phyloP scores from a whole-genome alignment of 208 protist genomes.

The Wallacemonas sp. region DNA sequence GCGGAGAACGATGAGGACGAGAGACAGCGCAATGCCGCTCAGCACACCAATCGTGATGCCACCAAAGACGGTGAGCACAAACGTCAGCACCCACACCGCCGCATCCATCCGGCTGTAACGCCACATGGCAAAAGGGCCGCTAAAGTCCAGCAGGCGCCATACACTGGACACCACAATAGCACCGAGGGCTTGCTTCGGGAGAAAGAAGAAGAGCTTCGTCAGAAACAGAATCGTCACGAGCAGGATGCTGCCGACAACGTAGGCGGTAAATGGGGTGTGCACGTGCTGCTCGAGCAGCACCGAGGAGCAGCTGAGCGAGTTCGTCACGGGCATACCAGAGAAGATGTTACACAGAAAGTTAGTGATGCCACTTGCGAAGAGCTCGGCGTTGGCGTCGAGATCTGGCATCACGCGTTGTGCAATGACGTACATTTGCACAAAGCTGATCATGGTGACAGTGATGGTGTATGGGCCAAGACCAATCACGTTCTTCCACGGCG shows the following conservation, averaged over 20 bases:
- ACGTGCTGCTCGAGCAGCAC: slow-evolving; percentile 51
- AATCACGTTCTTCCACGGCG: slow-evolving; percentile 40
- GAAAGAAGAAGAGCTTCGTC: slow-evolving; percentile 56
- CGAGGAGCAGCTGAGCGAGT: slow-evolving; percentile 58
- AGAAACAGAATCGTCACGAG: slow-evolving; percentile 48
- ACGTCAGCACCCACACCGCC: slow-evolving; percentile 58
- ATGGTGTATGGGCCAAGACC: slow-evolving; percentile 57
- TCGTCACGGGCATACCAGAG: slow-evolving; percentile 49
- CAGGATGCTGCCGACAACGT: slow-evolving; percentile 33
- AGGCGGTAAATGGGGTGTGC: slow-evolving; percentile 43
- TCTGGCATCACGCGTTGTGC: slow-evolving; percentile 47
- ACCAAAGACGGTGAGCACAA: slow-evolving; percentile 47
- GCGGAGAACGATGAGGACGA: slow-evolving; percentile 57
- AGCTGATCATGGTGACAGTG: slow-evolving; percentile 55
- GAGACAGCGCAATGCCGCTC: slow-evolving; percentile 47
- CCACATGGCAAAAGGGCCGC: slow-evolving; percentile 33
- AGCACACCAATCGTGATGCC: slow-evolving; percentile 58
- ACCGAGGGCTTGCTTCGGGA: slow-evolving; percentile 55
- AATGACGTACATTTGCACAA: slow-evolving; percentile 65
- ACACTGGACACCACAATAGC: slow-evolving; percentile 55
- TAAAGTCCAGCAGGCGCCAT: slow-evolving; percentile 55
- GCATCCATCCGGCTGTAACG: slow-evolving; percentile 52
- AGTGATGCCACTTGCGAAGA: slow-evolving; percentile 46
- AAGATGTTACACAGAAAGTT: slow-evolving; percentile 52
- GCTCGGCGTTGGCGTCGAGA: slow-evolving; percentile 51